Evolutionary conservation across 345 rosid genomes (phyloP).

Genomic region (Salix koriyanagi): DNA sequence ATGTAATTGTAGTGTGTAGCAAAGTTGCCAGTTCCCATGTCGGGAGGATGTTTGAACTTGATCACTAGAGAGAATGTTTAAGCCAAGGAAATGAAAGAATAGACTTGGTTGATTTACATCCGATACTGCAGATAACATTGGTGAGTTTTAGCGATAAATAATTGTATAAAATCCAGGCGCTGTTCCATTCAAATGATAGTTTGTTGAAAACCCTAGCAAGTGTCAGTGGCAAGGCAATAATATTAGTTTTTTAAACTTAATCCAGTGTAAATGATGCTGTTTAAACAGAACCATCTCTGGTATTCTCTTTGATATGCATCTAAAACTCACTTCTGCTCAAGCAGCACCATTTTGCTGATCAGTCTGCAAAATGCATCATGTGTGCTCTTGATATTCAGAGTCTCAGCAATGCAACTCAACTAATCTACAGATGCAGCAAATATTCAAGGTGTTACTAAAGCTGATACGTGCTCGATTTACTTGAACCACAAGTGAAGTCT

Average conservation of each 20-base stretch:
- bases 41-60: constrained; percentile 7
- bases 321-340: neutral
- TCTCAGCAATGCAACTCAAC: neutral
- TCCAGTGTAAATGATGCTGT: neutral
- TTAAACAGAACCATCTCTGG: neutral
- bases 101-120: neutral
- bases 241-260: no score
- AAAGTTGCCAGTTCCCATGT: neutral
- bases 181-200: no score
- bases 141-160: neutral
- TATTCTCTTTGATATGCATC: no score
- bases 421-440: no score
- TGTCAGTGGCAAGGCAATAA: neutral
- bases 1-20: neutral
- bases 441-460: constrained; percentile 13
- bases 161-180: neutral
- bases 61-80: neutral
- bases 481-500: constrained; percentile 58
- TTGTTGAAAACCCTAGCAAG: neutral
- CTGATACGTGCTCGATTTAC: constrained; percentile 33
- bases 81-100: constrained; percentile 18
- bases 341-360: neutral
- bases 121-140: neutral
- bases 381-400: neutral
- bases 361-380: neutral